Base-by-base conservation (phyloP, 495 filamentous ascomycete genomes). In the Articulospora tetracladia region DNA sequence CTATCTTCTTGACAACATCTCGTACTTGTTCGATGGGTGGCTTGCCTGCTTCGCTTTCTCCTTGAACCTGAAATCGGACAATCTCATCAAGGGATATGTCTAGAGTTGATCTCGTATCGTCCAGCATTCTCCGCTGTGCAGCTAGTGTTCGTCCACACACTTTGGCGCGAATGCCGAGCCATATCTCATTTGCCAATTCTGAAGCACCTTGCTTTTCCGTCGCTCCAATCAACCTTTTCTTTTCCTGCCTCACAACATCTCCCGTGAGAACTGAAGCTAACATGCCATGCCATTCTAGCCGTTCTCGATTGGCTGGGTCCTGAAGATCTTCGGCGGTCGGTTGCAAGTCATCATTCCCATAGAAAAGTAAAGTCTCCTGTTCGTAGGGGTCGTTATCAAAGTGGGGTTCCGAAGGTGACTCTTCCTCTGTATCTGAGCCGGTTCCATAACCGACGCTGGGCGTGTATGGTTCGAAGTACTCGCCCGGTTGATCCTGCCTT, bases 221-320 rank as follows among this genome's bases (percentile, higher is more conserved):
- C 23, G 89, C 84, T 19, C 92, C 94, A 66, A 93, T 91, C 64
- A 98, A 74, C 28, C 94, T 84, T 68, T 96, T 94, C 76, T 98
- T 98, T 76, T 98, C 94, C 72, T 98, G 94, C 63, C 90, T 89
- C 23, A 98, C 93, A 12, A 98, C 95, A 71, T 98, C 94, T 53
- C 94, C 94, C 34, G 93, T 98, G 63, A 98, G 74, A 2, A 98
- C 94, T 1, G 91, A 93, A 26, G 93, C 91, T 39, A 98, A 77
- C 94, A 98, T 98, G 3, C 90, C 88, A 74, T 98, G 93, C 94
- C 94, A 98, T 73, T 98, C 95, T 26, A 98, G 76, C 36, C 94
- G 79, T 72, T 98, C 94, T 54, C 94, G 83, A 68, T 94, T 98
- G 63, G 84, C 86, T 0, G 90, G 88, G 63, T 95, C 88, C 75